Conservation (phyloP, 495 filamentous ascomycete genomes). For the Elasticomyces elasticus region DNA sequence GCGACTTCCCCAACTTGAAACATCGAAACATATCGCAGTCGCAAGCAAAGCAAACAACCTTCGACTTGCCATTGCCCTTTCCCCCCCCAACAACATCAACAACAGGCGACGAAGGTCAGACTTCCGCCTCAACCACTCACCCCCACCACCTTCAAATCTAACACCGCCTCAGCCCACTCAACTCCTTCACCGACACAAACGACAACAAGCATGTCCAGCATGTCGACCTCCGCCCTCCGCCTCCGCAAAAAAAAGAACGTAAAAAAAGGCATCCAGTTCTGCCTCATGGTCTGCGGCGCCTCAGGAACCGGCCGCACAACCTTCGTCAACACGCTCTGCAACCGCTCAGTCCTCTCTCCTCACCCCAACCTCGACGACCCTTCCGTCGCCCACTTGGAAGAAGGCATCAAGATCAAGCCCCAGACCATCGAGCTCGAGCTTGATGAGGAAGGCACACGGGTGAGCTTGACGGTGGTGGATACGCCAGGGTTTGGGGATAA, state of each 20-base stretch:
- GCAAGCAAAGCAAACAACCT: too few relatives aligned
- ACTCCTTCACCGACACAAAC: neutral
- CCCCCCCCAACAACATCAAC: too few relatives aligned
- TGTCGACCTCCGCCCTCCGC: constrained; percentile 44
- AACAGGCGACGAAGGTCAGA: too few relatives aligned
- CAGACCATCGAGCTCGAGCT: constrained; percentile 97
- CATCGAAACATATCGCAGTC: too few relatives aligned
- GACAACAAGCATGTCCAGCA: constrained; percentile 17
- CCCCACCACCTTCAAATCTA: neutral
- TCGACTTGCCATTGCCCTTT: neutral
- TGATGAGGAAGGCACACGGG: constrained; percentile 96
- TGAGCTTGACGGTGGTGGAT: constrained; percentile 95
- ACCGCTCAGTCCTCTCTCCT: constrained; percentile 75
- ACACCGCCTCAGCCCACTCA: neutral
- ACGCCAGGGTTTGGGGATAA: constrained; percentile 98
- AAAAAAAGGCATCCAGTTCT: constrained; percentile 99
- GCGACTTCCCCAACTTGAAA: too few relatives aligned
- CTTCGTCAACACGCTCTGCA: constrained; percentile 98
- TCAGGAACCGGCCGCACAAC: constrained; percentile 97
- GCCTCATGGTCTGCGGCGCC: constrained; percentile 98
- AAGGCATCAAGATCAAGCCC: constrained; percentile 96
- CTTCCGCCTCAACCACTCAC: neutral
- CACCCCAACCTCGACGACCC: constrained; percentile 85
- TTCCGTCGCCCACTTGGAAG: constrained; percentile 78
- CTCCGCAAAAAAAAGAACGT: constrained; percentile 99